A percentile compares a stretch with the other conserved stretches of the same genome.
Conservation (phyloP, 345 rosid genomes). For the Citrus sp. region DNA sequence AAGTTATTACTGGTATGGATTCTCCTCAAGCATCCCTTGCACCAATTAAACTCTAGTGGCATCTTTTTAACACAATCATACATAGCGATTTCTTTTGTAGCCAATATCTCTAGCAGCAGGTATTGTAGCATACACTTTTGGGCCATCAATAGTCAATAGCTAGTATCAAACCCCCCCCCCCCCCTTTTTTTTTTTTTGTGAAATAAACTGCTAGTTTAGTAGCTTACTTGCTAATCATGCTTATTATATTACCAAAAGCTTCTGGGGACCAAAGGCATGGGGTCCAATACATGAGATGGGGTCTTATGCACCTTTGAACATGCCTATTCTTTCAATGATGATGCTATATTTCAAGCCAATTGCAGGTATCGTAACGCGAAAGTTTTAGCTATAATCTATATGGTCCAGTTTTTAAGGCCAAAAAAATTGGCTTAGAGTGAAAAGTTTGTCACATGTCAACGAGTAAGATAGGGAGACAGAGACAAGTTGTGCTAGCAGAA, state of each 20-base stretch:
- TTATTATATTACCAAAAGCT: neutral
- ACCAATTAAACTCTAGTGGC: neutral
- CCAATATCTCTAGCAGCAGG: slow-evolving; percentile 24
- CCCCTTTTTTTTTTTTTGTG: neutral
- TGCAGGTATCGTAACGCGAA: neutral
- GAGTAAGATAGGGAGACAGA: slow-evolving; percentile 45
- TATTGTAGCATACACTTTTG: neutral
- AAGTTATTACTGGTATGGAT: neutral
- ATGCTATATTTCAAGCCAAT: slow-evolving; percentile 15
- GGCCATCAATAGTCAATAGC: neutral
- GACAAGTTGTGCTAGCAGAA: slow-evolving; percentile 47
- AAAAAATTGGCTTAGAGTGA: slow-evolving; percentile 12
- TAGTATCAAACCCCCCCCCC: neutral
- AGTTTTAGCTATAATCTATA: slow-evolving; percentile 1
- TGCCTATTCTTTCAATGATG: slow-evolving; percentile 14
- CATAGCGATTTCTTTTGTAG: slow-evolving; percentile 3
- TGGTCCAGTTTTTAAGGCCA: slow-evolving; percentile 26
- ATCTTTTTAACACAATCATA: slow-evolving; percentile 25
- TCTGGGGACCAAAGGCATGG: slow-evolving; percentile 37
- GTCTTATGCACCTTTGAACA: slow-evolving; percentile 2
- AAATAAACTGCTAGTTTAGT: neutral
- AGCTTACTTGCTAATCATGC: neutral
- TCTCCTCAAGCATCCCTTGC: neutral
- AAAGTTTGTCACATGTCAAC: slow-evolving; percentile 35
- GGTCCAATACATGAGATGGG: slow-evolving; percentile 20